A percentile compares a stretch with the other conserved stretches of the same genome.
phyloP scores from a whole-genome alignment of 2,329 filamentous ascomycete species.

The Ophiosphaerella korrae region DNA sequence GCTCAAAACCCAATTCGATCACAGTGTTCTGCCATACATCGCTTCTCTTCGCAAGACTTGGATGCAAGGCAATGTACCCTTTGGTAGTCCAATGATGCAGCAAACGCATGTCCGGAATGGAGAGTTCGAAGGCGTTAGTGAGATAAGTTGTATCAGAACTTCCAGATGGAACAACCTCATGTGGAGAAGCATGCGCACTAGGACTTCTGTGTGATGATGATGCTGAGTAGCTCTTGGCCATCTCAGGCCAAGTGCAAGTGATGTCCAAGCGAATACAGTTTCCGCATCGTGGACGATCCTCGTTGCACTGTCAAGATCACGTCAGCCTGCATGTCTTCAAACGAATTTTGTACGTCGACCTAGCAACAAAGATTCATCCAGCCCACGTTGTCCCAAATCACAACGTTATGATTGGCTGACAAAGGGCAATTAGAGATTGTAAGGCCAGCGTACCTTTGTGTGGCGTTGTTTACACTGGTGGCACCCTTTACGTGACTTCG shows the following conservation, averaged over 20 bases:
- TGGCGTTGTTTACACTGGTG: conserved; percentile 40
- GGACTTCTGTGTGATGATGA: conserved; percentile 24
- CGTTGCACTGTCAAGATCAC: conserved; percentile 32
- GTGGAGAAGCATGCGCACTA: conserved; percentile 13
- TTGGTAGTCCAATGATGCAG: conserved; percentile 36
- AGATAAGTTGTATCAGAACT: conserved; percentile 10
- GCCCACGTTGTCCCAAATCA: neutral
- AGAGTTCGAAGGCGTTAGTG: conserved; percentile 20
- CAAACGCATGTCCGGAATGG: conserved; percentile 33
- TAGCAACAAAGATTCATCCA: neutral
- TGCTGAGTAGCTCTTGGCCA: conserved; percentile 21
- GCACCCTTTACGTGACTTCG: conserved; percentile 39
- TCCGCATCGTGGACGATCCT: conserved; percentile 34
- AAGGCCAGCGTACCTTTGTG: conserved; percentile 30
- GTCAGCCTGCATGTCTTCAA: neutral
- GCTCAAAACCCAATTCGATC: conserved; percentile 32
- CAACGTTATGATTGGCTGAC: conserved; percentile 11
- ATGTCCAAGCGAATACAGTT: conserved; percentile 40
- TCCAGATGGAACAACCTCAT: conserved; percentile 4
- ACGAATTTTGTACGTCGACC: neutral
- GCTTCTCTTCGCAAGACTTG: conserved; percentile 13
- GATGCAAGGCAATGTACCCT: conserved; percentile 26
- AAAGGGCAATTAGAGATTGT: neutral
- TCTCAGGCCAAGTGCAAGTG: conserved; percentile 34
- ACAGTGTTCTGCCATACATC: conserved; percentile 25